Base-by-base conservation (phyloP, 1,284 basidiomycete species). In the Puccinia novopanici region DNA sequence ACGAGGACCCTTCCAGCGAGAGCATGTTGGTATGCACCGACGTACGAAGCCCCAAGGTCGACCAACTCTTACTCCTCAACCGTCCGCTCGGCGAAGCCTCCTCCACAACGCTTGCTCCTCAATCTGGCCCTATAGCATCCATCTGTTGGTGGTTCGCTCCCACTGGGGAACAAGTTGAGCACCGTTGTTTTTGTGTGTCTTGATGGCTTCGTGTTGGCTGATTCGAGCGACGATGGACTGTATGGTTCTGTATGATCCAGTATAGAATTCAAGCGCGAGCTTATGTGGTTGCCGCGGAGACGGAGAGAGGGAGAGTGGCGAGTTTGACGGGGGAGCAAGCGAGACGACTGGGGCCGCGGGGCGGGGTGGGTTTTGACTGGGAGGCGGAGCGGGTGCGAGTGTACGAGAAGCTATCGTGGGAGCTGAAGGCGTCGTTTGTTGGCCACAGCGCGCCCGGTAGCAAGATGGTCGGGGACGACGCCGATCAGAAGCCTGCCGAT, bases 71-170 rank as follows among this genome's bases (percentile, higher is more conserved):
- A 34, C 19, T 40, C 40, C 1, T 57, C n/a, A 13, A 57, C 40
- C 42, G 24, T 30, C 3, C 40, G 8, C 24, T 24, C 15, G 45
- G 27, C 34, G 40, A 42, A 24, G 13, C 34, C 34, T 34, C 59
- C 17, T 40, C 59, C 17, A 10, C 40, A n/a, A n/a, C 55, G 15
- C 55, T 13, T 30, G 3, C 63, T 22, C 10, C 30, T 67, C 75
- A 77, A 77, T 24, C 37, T 30, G 75, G 75, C 30, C 13, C 30
- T 19, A 8, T 65, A 3, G 61, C 75, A 37, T 77, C 75, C 0
- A 68, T 77, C 37, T 77, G 75, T 70, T 77, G 75, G 75, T 77
- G 75, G 75, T 77, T 77, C 50, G 17, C 63, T 19, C 50, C 59
- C 24, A 67, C 75, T 5, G 75, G 75, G 22, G 75, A 77, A 50